phyloP scores from a whole-genome alignment of 805 yeast genomes.

The Saturnispora halmiae region DNA sequence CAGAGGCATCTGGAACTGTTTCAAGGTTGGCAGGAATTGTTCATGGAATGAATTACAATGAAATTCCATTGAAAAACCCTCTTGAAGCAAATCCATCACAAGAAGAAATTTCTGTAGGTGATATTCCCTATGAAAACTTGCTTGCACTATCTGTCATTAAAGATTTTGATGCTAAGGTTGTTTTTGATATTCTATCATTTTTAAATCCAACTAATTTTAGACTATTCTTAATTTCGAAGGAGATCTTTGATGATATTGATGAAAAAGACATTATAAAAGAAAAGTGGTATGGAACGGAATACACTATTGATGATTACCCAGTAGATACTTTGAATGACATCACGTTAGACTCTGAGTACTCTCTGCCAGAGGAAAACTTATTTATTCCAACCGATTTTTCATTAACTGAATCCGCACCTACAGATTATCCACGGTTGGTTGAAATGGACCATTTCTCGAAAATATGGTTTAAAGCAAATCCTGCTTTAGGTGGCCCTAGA shows the following conservation, averaged over 20 bases:
- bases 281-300: slow-evolving; percentile 88
- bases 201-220: slow-evolving; percentile 56
- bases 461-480: slow-evolving; percentile 87
- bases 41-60: slow-evolving; percentile 21
- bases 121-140: slow-evolving; percentile 56
- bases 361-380: slow-evolving; percentile 62
- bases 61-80: slow-evolving; percentile 17
- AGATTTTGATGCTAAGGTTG: slow-evolving; percentile 47
- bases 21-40: slow-evolving; percentile 34
- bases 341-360: slow-evolving; percentile 31
- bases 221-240: slow-evolving; percentile 44
- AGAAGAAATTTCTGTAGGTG: slow-evolving; percentile 9
- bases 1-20: slow-evolving; percentile 62
- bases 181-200: slow-evolving; percentile 39
- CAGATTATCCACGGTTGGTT: slow-evolving; percentile 52
- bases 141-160: slow-evolving; percentile 48
- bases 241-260: slow-evolving; percentile 35
- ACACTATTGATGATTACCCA: slow-evolving; percentile 36
- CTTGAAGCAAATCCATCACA: slow-evolving; percentile 9
- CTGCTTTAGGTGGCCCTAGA: slow-evolving; percentile 81
- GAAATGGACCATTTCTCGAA: slow-evolving; percentile 41
- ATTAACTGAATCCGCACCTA: slow-evolving; percentile 37
- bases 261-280: slow-evolving; percentile 40
- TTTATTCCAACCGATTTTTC: slow-evolving; percentile 76
- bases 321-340: slow-evolving; percentile 27